Evolutionary conservation across 2,329 filamentous ascomycete species (phyloP).

Genomic region (Trichoderma sp.): DNA sequence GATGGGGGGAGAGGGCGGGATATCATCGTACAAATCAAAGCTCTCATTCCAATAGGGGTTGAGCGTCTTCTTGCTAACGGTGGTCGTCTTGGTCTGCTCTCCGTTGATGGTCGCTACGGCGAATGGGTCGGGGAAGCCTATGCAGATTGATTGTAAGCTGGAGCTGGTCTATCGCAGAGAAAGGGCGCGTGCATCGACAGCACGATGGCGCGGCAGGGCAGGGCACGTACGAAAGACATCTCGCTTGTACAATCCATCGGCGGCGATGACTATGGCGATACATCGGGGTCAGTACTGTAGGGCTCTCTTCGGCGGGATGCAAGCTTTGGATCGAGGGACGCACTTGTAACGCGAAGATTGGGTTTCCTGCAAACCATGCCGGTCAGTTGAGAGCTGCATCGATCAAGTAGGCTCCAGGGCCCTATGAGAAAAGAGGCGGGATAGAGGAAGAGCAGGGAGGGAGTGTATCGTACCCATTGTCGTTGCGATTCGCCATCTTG

Average conservation of each 20-base stretch:
- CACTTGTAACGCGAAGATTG: slow-evolving; percentile 94
- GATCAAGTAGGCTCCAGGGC: background rate
- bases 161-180: background rate
- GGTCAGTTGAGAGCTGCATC: slow-evolving; percentile 13
- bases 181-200: background rate
- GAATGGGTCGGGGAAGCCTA: slow-evolving; percentile 93
- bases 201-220: background rate
- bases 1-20: slow-evolving; percentile 27
- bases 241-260: slow-evolving; percentile 97
- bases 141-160: slow-evolving; percentile 47
- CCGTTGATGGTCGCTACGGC: slow-evolving; percentile 96
- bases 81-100: slow-evolving; percentile 97
- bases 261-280: slow-evolving; percentile 78
- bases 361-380: slow-evolving; percentile 59
- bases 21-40: slow-evolving; percentile 85
- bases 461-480: slow-evolving; percentile 24
- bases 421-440: background rate
- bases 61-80: slow-evolving; percentile 93
- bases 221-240: slow-evolving; percentile 90
- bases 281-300: slow-evolving; percentile 30
- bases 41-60: slow-evolving; percentile 99
- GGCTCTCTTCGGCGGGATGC: background rate
- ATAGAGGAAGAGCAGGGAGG: background rate
- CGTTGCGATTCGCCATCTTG: slow-evolving; percentile 28
- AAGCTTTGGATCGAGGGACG: slow-evolving; percentile 38